Percentiles rank a stretch among this genome's conserved stretches.
phyloP scores from a whole-genome alignment of 352 stramenopile genomes.

The Phytopythium ostracodes region DNA sequence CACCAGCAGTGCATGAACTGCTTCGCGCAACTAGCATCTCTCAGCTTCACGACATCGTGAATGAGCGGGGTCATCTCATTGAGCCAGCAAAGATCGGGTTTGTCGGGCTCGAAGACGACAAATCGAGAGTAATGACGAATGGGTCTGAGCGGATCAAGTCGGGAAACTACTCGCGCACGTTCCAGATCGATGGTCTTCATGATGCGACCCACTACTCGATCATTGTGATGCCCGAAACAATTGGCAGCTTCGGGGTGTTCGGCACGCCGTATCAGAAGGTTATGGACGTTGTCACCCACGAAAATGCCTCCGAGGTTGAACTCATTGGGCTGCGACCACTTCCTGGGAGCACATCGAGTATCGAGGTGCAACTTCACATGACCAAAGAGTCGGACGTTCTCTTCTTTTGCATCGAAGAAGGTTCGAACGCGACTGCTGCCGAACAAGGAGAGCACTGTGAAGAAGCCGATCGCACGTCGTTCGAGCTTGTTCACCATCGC shows the following conservation, averaged over 20 bases:
- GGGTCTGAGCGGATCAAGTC: background rate
- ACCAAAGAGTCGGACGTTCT: constrained; percentile 56
- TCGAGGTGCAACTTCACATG: constrained; percentile 49
- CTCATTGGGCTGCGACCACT: constrained; percentile 25
- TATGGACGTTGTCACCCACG: constrained; percentile 55
- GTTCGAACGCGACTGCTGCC: background rate
- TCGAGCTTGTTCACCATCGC: constrained; percentile 17
- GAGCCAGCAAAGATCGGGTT: background rate
- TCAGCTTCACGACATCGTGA: constrained; percentile 22
- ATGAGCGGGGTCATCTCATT: constrained; percentile 8
- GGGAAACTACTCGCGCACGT: constrained; percentile 17
- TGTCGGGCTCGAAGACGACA: constrained; percentile 2
- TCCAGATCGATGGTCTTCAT: constrained; percentile 35
- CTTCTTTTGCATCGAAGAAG: constrained; percentile 32
- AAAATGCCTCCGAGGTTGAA: constrained; percentile 54
- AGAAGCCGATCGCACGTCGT: constrained; percentile 28
- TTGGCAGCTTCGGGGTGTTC: constrained; percentile 57
- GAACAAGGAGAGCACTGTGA: constrained; percentile 12
- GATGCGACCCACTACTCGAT: constrained; percentile 53
- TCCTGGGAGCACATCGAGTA: constrained; percentile 28
- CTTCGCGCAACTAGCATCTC: constrained; percentile 17
- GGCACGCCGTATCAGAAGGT: constrained; percentile 33
- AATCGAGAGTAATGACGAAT: constrained; percentile 2
- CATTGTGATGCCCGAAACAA: constrained; percentile 59
- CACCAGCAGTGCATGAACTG: constrained; percentile 10